Evolutionary conservation across 2,329 filamentous ascomycete species (phyloP).

Genomic region (Neofusicoccum cordaticola): DNA sequence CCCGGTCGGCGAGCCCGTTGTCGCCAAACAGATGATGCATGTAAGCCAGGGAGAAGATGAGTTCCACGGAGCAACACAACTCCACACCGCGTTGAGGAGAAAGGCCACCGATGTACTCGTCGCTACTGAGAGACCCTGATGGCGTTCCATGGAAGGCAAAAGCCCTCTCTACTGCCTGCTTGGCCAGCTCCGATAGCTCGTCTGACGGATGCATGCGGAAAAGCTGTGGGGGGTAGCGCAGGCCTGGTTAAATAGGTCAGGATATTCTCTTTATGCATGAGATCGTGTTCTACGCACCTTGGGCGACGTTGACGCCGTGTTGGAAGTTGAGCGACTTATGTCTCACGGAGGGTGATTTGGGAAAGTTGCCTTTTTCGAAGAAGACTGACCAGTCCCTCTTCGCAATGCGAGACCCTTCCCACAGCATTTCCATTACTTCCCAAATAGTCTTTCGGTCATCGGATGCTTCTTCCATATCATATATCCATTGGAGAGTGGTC

Average conservation of each 20-base stretch:
- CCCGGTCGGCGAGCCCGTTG: conserved; percentile 44
- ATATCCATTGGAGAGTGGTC: conserved; percentile 48
- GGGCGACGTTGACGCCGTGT: conserved; percentile 47
- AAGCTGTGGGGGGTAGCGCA: conserved; percentile 38
- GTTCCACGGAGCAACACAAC: conserved; percentile 37
- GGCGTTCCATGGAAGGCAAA: conserved; percentile 41
- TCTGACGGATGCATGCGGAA: conserved; percentile 42
- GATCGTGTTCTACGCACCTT: conserved; percentile 30
- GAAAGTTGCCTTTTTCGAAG: conserved; percentile 35
- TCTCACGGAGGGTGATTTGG: conserved; percentile 9
- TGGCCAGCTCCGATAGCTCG: conserved; percentile 35
- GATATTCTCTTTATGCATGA: neutral
- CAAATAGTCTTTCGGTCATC: conserved; percentile 25
- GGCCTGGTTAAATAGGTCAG: neutral
- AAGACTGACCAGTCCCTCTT: conserved; percentile 34
- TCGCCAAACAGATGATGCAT: conserved; percentile 34
- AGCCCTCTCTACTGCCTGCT: conserved; percentile 38
- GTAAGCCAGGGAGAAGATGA: conserved; percentile 33
- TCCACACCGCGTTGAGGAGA: conserved; percentile 38
- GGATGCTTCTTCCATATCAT: conserved; percentile 29
- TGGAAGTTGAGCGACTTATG: conserved; percentile 28
- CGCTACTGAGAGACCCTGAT: conserved; percentile 43
- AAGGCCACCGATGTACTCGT: conserved; percentile 41
- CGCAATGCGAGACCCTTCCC: conserved; percentile 25
- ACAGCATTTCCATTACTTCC: conserved; percentile 44